Conservation (phyloP, 1,284 basidiomycete genomes). For the Fistulinella staudtii region DNA sequence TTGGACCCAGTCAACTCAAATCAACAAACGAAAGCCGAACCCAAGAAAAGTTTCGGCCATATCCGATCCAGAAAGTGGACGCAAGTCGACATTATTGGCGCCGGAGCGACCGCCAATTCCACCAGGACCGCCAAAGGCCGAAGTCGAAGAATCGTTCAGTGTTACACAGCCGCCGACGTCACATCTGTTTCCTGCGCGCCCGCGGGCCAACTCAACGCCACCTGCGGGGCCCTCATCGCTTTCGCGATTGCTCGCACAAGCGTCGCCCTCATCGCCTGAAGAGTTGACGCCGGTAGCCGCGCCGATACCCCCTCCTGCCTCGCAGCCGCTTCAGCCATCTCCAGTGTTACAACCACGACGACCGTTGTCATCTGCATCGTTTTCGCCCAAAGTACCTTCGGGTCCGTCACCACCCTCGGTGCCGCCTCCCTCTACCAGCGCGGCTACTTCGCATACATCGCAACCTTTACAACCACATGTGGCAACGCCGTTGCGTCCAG, state of each 20-base stretch:
- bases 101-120: slow-evolving; percentile 30
- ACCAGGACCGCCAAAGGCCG: slow-evolving; percentile 57
- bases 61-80: slow-evolving; percentile 33
- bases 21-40: slow-evolving; percentile 56
- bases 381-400: slow-evolving; percentile 32
- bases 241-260: slow-evolving; percentile 71
- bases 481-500: slow-evolving; percentile 59
- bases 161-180: slow-evolving; percentile 59
- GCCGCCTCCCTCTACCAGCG: no score
- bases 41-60: slow-evolving; percentile 48
- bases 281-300: slow-evolving; percentile 26
- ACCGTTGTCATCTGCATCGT: slow-evolving; percentile 34
- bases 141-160: slow-evolving; percentile 65
- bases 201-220: slow-evolving; percentile 65
- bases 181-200: slow-evolving; percentile 56
- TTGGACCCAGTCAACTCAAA: slow-evolving; percentile 71
- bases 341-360: slow-evolving; percentile 12
- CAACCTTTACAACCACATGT: slow-evolving; percentile 28
- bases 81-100: slow-evolving; percentile 36
- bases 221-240: slow-evolving; percentile 68
- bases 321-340: not conserved
- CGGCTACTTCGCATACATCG: slow-evolving; percentile 16
- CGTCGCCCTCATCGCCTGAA: slow-evolving; percentile 40
- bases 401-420: slow-evolving; percentile 22
- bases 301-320: slow-evolving; percentile 2